Evolutionary conservation across 2,329 filamentous ascomycete genomes (phyloP), one percentile per base, ranked within the genome.

Genomic region (Teratosphaeria epicoccoides): DNA sequence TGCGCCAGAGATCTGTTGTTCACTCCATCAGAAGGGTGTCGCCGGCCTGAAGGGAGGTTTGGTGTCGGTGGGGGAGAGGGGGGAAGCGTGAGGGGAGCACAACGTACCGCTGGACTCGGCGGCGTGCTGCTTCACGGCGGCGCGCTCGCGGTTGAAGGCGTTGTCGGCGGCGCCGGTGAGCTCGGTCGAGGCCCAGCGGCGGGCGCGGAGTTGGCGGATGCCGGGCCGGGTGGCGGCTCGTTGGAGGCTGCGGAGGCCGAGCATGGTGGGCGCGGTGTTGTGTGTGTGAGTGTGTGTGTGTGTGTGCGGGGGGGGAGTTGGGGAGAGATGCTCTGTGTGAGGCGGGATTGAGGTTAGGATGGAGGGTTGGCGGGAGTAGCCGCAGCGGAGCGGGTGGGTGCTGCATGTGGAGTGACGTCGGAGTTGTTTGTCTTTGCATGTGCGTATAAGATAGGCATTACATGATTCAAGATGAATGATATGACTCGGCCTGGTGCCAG

Each of bases 71-170:
- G 33, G 14, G n/a, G n/a, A n/a, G n/a, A n/a, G n/a, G n/a, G n/a
- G n/a, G n/a, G n/a, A n/a, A n/a, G n/a, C n/a, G n/a, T n/a, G 29
- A n/a, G 1, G 29, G 29, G 11, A 3, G 26, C 6, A 25, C 28
- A 17, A 80, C 85, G 70, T 69, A 96, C 90, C 85, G 72, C 85
- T 86, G 61, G 88, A 93, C 67, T 80, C 79, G 61, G 78, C 82
- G 66, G 93, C 93, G 73, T 98, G 93, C 64, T 88, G 83, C 79
- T 94, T 90, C 69, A 95, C 87, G 66, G 86, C 87, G 70, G 83
- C 78, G 70, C 93, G 83, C 80, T 98, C 93, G 66, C 85, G 84
- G 78, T 94, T 84, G 80, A 97, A 98, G 67, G 83, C 82, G 75
- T 95, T 97, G 76, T 95, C 87, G 70, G 78, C 77, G 53, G 77